These are phyloP conservation scores for Myxozyma monticola DNA, from an alignment of 805 yeast species.

Conservation along the genomic window DNA sequence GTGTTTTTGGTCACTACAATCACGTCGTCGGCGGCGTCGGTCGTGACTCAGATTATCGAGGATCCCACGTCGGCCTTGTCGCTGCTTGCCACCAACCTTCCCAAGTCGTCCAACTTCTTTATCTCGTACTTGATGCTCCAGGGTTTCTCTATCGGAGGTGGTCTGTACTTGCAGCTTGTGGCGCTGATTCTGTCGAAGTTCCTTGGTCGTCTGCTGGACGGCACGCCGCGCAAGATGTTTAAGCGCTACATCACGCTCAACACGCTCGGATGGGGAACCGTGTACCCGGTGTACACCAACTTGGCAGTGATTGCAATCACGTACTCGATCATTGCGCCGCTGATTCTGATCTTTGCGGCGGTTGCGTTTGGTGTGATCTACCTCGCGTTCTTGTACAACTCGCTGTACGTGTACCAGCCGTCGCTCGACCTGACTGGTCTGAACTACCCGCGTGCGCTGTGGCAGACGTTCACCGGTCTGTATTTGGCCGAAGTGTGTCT, in stretches of 20 bases:
- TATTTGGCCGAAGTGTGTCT: constrained; percentile 85
- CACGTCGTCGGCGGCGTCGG: constrained; percentile 77
- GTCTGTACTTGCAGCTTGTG: constrained; percentile 71
- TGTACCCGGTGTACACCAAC: constrained; percentile 75
- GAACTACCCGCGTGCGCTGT: constrained; percentile 83
- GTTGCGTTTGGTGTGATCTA: constrained; percentile 70
- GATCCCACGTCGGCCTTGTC: constrained; percentile 70
- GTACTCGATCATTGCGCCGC: constrained; percentile 83
- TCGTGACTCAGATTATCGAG: constrained; percentile 70
- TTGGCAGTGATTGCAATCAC: constrained; percentile 69
- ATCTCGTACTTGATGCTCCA: constrained; percentile 77
- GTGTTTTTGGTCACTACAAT: constrained; percentile 82
- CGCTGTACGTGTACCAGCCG: constrained; percentile 67
- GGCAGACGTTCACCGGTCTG: constrained; percentile 84
- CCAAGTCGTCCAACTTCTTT: constrained; percentile 89
- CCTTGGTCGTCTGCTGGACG: constrained; percentile 70
- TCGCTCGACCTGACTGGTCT: constrained; percentile 75
- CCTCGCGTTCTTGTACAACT: constrained; percentile 75
- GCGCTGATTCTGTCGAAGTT: constrained; percentile 69
- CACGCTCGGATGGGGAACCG: constrained; percentile 75
- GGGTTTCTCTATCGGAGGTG: constrained; percentile 79
- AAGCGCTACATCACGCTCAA: constrained; percentile 63
- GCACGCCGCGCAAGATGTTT: constrained; percentile 94
- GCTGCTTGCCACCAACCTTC: constrained; percentile 72
- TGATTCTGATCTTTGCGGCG: constrained; percentile 72